Base-by-base conservation (phyloP, 2,329 filamentous ascomycete species). In the Zymoseptoria pseudotritici region DNA sequence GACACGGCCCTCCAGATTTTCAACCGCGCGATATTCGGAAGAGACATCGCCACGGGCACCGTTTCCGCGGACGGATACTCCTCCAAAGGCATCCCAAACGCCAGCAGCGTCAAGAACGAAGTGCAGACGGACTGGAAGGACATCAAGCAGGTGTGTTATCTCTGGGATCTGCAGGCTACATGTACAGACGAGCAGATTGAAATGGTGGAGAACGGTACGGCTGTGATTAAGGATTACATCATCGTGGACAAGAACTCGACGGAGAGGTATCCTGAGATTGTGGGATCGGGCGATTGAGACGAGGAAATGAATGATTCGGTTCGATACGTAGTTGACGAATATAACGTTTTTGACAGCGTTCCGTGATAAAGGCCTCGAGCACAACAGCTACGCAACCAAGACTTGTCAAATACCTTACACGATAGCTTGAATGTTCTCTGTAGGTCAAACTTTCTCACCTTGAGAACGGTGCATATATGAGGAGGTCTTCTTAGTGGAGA, bases 1-100 rank as follows among this genome's bases (percentile, higher is more conserved):
- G 78, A 83, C 65, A 81, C 82, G 0, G 77, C 77, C 0, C 83
- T 79, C 67, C 77, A 75, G 3, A 76, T 83, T 61, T 83, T 83
- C 67, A 76, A 76, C 11, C 77, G 82, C n/a, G 74, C 80, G 36
- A 77, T 83, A 9, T 71, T 77, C 63, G 79, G 81, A 50, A 74
- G 72, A 10, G 80, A 82, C 55, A 72, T 82, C 46, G 74, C 77
- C 20, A 79, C 76, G 2, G 80, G 36, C 5, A 42, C 36, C 36
- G 11, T 42, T 11, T 3, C 10, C 17, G 36, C 36, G 36, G 36
- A 42, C 36, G 36, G 36, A 42, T 42, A 42, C 10, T 42, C 5
- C 4, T 58, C 58, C 2, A n/a, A 53, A 11, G 36, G 36, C 2
- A 17, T 17, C 36, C 36, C 17, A 42, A 17, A 42, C 82, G 2